phyloP scores from a whole-genome alignment of 2,329 filamentous ascomycete genomes.

The Alternaria sp. region DNA sequence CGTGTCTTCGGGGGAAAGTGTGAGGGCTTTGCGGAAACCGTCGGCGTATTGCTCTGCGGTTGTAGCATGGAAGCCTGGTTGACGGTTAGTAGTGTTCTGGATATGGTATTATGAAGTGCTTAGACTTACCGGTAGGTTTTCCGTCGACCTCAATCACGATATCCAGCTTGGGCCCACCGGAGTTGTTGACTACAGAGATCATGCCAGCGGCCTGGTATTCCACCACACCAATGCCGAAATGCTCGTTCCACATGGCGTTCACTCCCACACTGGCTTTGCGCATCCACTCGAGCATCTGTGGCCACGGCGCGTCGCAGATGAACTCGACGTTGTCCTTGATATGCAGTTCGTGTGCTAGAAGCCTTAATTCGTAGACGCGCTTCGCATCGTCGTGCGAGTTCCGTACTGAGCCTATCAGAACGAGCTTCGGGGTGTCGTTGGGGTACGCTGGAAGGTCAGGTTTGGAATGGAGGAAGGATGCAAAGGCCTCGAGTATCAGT shows the following conservation, averaged over 20 bases:
- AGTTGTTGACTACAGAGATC: slow-evolving; percentile 91
- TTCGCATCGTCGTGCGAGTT: slow-evolving; percentile 77
- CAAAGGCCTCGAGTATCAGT: slow-evolving; percentile 83
- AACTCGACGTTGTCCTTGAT: slow-evolving; percentile 88
- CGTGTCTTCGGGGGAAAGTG: slow-evolving; percentile 67
- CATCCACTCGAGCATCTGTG: slow-evolving; percentile 81
- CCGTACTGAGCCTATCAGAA: slow-evolving; percentile 91
- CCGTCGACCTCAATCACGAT: slow-evolving; percentile 86
- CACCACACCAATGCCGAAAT: slow-evolving; percentile 97
- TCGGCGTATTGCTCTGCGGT: slow-evolving; percentile 79
- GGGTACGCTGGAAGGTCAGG: slow-evolving; percentile 49
- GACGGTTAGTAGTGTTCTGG: background rate
- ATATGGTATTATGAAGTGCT: background rate
- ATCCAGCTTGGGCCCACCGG: slow-evolving; percentile 89
- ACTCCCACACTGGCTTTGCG: slow-evolving; percentile 80
- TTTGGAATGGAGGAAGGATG: slow-evolving; percentile 65
- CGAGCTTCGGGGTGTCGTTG: slow-evolving; percentile 66
- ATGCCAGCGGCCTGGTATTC: slow-evolving; percentile 97
- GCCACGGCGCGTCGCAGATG: slow-evolving; percentile 88
- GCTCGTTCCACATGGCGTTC: slow-evolving; percentile 99
- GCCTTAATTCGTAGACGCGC: slow-evolving; percentile 83
- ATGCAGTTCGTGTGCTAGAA: slow-evolving; percentile 80
- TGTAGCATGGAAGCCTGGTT: slow-evolving; percentile 81
- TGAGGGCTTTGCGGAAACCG: slow-evolving; percentile 78
- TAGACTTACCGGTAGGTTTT: slow-evolving; percentile 70